Evolutionary conservation across 345 rosid species (phyloP), one percentile per base, ranked within the genome.

Genomic region (Garcia nutans): DNA sequence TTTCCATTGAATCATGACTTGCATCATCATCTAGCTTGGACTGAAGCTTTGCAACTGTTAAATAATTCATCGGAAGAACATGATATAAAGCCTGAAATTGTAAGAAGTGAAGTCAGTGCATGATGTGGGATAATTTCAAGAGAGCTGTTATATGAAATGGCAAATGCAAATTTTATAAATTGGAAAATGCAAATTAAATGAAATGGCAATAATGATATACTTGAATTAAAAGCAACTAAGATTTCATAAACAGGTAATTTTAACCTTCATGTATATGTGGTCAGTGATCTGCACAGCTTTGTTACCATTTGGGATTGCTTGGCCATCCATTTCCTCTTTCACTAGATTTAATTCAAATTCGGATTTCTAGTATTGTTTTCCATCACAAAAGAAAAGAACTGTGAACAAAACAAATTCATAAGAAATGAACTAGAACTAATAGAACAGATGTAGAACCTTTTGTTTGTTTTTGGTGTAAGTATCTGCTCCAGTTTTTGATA

Each of bases 21-120:
- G n/a, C n/a, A n/a, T n/a, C n/a, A n/a, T n/a, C n/a, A 12, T 87
- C 86, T 72, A 96, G 86, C 92, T 87, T 86, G 78, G 65, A 85
- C 78, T 87, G 97, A 78, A 96, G 97, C 88, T 88, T 92, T 65
- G 90, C 41, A 56, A 84, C 65, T 2, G 95, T 89, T 71, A 93
- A 88, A 70, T 89, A 89, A n/a, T 85, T 82, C 99, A 96, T 82
- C 1, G 91, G 95, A 80, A 96, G 99, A 80, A 89, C 86, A 64
- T 92, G 92, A 83, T 84, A 92, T 75, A 96, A 75, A 69, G 97
- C 99, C 98, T 91, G 83, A 42, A 71, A 67, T 60, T 55, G 44
- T 45, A 64, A 56, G 23, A 62, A 70, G 52, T 19, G 64, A 76
- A 81, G 52, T 78, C 71, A 75, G 66, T 19, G 63, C 64, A 71